A percentile compares a stretch with the other conserved stretches of the same genome.
Conservation (phyloP, 805 yeast genomes). For the Sugiyamaella chiloensis region DNA sequence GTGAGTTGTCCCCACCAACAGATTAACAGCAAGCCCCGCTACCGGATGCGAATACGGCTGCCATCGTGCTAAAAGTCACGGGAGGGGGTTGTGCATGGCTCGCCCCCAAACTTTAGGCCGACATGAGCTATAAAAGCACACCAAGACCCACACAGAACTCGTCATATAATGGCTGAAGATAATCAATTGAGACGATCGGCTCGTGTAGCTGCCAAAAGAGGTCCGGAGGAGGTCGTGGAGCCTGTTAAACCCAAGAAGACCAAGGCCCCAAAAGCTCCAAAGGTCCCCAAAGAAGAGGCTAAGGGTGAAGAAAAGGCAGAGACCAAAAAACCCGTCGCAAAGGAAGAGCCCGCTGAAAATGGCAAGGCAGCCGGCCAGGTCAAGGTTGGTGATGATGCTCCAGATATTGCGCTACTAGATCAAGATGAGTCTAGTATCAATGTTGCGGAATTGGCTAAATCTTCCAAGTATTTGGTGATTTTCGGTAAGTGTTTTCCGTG, state of each 20-base stretch:
- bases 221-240: neutral
- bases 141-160: neutral
- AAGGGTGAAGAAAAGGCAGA: conserved; percentile 6
- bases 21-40: no score
- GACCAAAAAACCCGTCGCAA: conserved; percentile 12
- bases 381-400: conserved; percentile 61
- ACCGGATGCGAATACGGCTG: no score
- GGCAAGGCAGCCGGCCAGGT: conserved; percentile 11
- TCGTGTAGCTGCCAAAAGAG: conserved; percentile 12
- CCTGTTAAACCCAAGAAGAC: conserved; percentile 8
- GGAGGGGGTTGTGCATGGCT: no score
- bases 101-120: no score
- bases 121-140: conserved; percentile 8
- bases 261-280: conserved; percentile 9
- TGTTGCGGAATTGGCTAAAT: conserved; percentile 39
- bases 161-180: conserved; percentile 19
- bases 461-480: conserved; percentile 44
- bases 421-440: conserved; percentile 67
- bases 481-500: conserved; percentile 27
- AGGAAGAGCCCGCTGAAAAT: conserved; percentile 15
- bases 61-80: no score
- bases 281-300: conserved; percentile 5
- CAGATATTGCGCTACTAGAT: conserved; percentile 58
- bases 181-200: conserved; percentile 19
- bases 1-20: no score